phyloP scores from a whole-genome alignment of 2,329 filamentous ascomycete species.

The Aspergillus candidus region DNA sequence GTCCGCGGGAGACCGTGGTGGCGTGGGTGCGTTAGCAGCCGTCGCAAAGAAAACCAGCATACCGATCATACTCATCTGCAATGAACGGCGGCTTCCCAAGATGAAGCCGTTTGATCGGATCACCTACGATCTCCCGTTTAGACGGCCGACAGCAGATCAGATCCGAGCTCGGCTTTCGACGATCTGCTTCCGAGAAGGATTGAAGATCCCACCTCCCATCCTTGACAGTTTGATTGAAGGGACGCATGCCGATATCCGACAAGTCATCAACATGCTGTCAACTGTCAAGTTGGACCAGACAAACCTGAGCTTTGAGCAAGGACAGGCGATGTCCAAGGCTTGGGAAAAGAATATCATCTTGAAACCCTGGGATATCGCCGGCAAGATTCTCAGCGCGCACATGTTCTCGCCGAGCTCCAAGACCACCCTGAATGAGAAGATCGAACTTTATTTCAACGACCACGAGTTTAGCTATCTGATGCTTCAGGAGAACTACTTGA shows the following conservation, averaged over 20 bases:
- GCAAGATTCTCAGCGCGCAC: constrained; percentile 82
- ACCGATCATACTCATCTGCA: constrained; percentile 95
- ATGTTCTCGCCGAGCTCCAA: constrained; percentile 81
- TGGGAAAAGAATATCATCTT: constrained; percentile 98
- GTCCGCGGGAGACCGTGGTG: constrained; percentile 93
- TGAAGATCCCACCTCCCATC: constrained; percentile 76
- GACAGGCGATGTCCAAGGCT: constrained; percentile 90
- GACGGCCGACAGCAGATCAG: constrained; percentile 82
- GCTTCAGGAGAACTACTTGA: constrained; percentile 97
- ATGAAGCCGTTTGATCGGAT: constrained; percentile 96
- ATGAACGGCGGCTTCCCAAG: constrained; percentile 85
- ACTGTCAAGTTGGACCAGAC: constrained; percentile 83
- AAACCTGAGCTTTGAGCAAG: constrained; percentile 74
- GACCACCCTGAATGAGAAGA: constrained; percentile 90
- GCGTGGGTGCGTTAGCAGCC: constrained; percentile 87
- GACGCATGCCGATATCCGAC: constrained; percentile 89
- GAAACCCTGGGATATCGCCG: constrained; percentile 96
- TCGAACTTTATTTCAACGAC: constrained; percentile 98
- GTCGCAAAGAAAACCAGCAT: constrained; percentile 94
- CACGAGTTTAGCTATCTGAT: constrained; percentile 96
- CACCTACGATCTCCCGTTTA: constrained; percentile 79
- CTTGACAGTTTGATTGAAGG: constrained; percentile 94
- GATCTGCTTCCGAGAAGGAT: constrained; percentile 83
- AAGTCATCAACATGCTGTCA: constrained; percentile 98
- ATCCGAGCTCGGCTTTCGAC: constrained; percentile 90